phyloP scores from a whole-genome alignment of 164 flowering plant genomes.

The Brasenia schreberi region DNA sequence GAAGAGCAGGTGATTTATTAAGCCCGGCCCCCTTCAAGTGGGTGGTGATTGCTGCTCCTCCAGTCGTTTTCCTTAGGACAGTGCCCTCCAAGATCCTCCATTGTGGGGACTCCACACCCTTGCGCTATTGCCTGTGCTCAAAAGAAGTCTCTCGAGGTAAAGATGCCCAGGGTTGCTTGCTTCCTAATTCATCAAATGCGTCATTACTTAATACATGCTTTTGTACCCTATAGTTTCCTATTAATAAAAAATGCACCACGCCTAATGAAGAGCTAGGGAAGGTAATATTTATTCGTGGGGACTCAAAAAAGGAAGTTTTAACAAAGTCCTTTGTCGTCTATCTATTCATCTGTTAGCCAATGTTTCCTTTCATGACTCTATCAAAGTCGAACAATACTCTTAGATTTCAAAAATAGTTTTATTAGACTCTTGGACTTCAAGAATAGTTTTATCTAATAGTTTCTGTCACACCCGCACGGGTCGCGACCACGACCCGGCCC shows the following conservation, averaged over 20 bases:
- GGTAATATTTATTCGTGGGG: no score
- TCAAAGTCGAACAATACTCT: no score
- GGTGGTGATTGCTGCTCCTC: not conserved
- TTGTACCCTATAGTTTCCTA: not conserved
- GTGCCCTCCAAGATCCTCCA: not conserved
- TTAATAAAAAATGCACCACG: not conserved
- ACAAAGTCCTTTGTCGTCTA: no score
- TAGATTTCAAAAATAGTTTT: no score
- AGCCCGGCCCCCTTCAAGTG: not conserved
- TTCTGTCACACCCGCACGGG: no score
- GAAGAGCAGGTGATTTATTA: not conserved
- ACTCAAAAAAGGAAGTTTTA: no score
- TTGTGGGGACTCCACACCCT: not conserved
- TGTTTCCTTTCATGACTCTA: no score
- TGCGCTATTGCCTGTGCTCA: not conserved
- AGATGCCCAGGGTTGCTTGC: not conserved
- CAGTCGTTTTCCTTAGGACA: not conserved
- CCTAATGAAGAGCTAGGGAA: no score
- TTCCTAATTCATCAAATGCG: not conserved
- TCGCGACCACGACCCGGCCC: no score
- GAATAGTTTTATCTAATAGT: no score
- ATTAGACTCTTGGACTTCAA: no score
- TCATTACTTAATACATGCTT: not conserved
- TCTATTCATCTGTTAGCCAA: no score
- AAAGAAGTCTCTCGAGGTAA: not conserved